phyloP scores from a whole-genome alignment of 352 stramenopile species.

The Phytopythium litorale region DNA sequence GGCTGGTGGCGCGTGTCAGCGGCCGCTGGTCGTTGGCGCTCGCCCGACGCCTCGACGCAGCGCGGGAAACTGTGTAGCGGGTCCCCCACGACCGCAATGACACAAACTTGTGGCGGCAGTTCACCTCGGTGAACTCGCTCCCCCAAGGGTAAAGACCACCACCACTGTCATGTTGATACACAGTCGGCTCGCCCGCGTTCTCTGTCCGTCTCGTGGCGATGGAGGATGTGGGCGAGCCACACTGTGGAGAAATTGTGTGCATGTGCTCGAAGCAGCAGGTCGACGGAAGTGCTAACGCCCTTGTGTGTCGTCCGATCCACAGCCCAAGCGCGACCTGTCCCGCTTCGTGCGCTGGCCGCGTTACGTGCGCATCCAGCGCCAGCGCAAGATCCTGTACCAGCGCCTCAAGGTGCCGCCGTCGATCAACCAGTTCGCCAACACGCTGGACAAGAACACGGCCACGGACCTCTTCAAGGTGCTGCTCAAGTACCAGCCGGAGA shows the following conservation, averaged over 20 bases:
- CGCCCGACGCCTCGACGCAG: constrained; percentile 14
- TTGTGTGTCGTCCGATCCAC: constrained; percentile 11
- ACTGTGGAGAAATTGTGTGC: constrained; percentile 5
- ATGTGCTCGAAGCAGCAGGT: not conserved
- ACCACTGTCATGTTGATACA: constrained; percentile 22
- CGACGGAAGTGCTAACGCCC: not conserved
- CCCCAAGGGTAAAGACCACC: constrained; percentile 75
- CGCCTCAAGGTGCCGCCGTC: constrained; percentile 98
- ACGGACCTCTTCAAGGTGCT: constrained; percentile 98
- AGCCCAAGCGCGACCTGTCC: constrained; percentile 95
- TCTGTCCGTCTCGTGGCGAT: not conserved
- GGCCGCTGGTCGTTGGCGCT: not conserved
- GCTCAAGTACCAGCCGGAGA: constrained; percentile 99
- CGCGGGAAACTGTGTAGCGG: constrained; percentile 62
- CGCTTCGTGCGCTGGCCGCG: constrained; percentile 98
- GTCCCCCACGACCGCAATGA: constrained; percentile 90
- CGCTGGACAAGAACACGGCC: constrained; percentile 97
- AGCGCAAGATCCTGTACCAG: constrained; percentile 98
- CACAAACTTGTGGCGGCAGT: constrained; percentile 88
- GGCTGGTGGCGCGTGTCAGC: not conserved
- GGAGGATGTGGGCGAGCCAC: constrained; percentile 3
- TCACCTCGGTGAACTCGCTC: constrained; percentile 40
- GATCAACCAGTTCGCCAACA: constrained; percentile 99
- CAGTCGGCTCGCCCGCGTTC: constrained; percentile 20
- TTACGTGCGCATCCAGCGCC: constrained; percentile 98